Base-by-base conservation (phyloP, 2,329 filamentous ascomycete genomes). In the Fusarium devonianum region DNA sequence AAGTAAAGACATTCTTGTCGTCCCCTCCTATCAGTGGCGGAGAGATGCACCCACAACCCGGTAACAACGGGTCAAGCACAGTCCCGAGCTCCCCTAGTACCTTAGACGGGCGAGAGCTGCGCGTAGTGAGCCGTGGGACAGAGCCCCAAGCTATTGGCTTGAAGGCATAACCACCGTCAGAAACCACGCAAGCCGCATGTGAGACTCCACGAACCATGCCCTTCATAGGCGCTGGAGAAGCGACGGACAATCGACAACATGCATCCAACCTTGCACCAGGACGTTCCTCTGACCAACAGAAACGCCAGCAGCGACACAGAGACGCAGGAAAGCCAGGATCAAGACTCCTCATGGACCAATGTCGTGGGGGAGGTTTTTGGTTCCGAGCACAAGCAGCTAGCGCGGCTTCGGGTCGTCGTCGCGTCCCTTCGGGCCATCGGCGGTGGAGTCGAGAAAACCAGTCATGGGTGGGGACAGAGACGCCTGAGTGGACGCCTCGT, bases 361-460 rank as follows among this genome's bases (percentile, higher is more conserved):
- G 50, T 36, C 35, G 39, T 49, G 46, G 52, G 36, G 32, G 37
- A 13, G 34, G 43, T 39, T 37, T 47, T 48, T 23, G 18, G 22
- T 38, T n/a, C 49, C 32, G 37, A 55, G 47, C n/a, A n/a, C n/a
- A n/a, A n/a, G n/a, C n/a, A 25, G 37, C 42, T 65, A 64, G 62
- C 58, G 62, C 7, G 34, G 18, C 51, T 62, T 64, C 63, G 63
- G 63, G 57, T 64, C 63, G 63, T 65, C 63, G 63, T 65, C 53
- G 55, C 35, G 37, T 41, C 38, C n/a, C 48, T 64, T 65, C 63
- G 63, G 63, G 45, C 53, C 61, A 50, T 65, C 63, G 63, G 63
- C 47, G 50, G 61, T 66, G 63, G 63, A 46, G 38, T 33, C 39
- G 22, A 43, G 33, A 47, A n/a, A 59, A 25, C 45, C 10, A 50